Conservation (phyloP, 2,329 filamentous ascomycete species). For the Pseudocercospora pini-densiflorae region DNA sequence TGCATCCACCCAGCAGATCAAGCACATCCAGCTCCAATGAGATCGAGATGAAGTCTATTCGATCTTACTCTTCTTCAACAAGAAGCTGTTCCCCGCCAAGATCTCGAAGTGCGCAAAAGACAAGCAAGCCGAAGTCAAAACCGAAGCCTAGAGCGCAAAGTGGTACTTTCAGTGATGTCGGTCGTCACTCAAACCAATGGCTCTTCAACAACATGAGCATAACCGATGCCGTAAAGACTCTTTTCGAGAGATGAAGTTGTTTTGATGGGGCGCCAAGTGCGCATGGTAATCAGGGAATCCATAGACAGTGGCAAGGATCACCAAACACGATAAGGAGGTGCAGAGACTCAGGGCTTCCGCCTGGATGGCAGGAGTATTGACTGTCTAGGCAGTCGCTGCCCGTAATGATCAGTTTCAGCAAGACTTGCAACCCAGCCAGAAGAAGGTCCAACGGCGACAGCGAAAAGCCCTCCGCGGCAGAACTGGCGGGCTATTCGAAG, state of each 20-base stretch:
- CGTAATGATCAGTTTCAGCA: background rate
- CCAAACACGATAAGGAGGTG: background rate
- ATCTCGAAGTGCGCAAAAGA: background rate
- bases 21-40: conserved; percentile 21
- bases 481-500: background rate
- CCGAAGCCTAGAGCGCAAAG: conserved; percentile 14
- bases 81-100: conserved; percentile 17
- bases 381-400: background rate
- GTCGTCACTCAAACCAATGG: conserved; percentile 58
- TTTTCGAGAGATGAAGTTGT: conserved; percentile 29
- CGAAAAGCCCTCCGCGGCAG: background rate
- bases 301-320: background rate
- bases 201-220: conserved; percentile 56
- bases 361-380: background rate
- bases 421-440: background rate
- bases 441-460: background rate
- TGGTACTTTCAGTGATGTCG: conserved; percentile 42
- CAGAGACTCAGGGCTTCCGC: background rate
- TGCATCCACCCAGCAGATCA: conserved; percentile 22
- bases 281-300: background rate
- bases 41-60: conserved; percentile 23
- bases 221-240: conserved; percentile 46
- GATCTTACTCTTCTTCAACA: conserved; percentile 11
- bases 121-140: conserved; percentile 19
- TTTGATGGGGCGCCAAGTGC: background rate